These are phyloP conservation scores for Lactifluus subvellereus DNA, from an alignment of 768 basidiomycete genomes.

Conservation along the genomic window DNA sequence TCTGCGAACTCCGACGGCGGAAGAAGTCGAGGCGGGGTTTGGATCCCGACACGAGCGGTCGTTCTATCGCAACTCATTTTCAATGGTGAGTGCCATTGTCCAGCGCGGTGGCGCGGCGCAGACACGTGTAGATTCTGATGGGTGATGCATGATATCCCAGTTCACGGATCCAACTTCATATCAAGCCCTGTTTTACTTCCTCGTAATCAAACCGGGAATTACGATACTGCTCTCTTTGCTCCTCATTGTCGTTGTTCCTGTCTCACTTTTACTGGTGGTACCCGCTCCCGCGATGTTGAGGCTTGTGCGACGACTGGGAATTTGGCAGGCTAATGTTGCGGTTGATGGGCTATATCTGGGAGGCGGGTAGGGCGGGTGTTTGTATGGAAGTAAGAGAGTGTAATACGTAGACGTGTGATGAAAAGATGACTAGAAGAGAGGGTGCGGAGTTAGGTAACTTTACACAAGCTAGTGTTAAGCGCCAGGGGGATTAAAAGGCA, in stretches of 20 bases:
- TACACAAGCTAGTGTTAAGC: background rate
- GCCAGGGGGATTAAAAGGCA: constrained; percentile 21
- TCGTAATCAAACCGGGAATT: constrained; percentile 80
- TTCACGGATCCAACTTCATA: constrained; percentile 80
- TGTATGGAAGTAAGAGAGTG: background rate
- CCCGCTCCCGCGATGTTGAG: constrained; percentile 67
- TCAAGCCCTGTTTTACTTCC: constrained; percentile 82
- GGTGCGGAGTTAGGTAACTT: background rate
- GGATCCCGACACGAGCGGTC: constrained; percentile 45
- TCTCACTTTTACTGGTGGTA: constrained; percentile 51
- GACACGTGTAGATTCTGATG: constrained; percentile 13
- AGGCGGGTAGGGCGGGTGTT: constrained; percentile 29
- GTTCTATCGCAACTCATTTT: constrained; percentile 76
- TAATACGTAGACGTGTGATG: background rate
- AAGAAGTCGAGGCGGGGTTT: constrained; percentile 46
- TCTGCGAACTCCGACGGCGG: constrained; percentile 41
- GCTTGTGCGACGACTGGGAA: constrained; percentile 57
- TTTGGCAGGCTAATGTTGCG: constrained; percentile 81
- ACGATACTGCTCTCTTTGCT: constrained; percentile 58
- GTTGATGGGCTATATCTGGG: constrained; percentile 58
- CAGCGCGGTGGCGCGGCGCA: constrained; percentile 1
- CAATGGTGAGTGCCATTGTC: constrained; percentile 51
- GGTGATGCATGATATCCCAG: constrained; percentile 33
- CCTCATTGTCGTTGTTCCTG: constrained; percentile 51
- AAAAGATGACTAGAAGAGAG: background rate